Conservation (phyloP, 2,329 filamentous ascomycete species). For the Cercospora zeae-maydis region DNA sequence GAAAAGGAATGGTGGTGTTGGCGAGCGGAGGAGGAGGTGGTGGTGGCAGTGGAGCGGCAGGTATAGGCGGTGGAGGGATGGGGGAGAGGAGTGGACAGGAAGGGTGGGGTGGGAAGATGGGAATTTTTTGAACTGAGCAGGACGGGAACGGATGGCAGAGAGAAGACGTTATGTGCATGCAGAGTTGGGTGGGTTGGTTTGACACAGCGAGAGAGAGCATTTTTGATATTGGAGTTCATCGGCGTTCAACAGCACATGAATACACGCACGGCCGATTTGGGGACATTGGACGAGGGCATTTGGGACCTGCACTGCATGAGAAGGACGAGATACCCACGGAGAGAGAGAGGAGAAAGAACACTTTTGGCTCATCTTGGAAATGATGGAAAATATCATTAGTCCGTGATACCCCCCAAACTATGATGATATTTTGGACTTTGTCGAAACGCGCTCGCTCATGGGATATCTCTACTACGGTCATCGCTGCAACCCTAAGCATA, state of each 20-base stretch:
- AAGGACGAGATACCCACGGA: neutral
- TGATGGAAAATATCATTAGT: neutral
- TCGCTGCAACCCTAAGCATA: neutral
- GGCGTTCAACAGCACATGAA: neutral
- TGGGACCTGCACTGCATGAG: neutral
- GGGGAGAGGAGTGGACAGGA: constrained; percentile 4
- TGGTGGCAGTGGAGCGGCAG: neutral
- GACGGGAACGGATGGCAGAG: neutral
- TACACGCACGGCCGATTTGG: neutral
- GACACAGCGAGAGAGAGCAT: neutral
- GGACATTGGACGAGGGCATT: neutral
- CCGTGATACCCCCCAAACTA: neutral
- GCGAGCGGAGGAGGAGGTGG: neutral
- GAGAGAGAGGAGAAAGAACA: neutral
- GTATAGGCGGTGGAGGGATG: neutral
- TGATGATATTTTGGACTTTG: neutral
- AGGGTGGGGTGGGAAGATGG: constrained; percentile 17
- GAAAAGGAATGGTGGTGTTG: neutral
- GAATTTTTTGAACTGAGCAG: constrained; percentile 16
- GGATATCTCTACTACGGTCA: neutral
- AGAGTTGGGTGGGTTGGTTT: neutral
- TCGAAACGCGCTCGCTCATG: neutral
- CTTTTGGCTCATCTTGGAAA: neutral
- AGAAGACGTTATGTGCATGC: too few relatives aligned
- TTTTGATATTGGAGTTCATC: neutral